Percentiles rank a stretch among this genome's conserved stretches.
These are phyloP conservation scores for Podaxis mareebaensis DNA, from an alignment of 768 basidiomycete species.

Conservation along the genomic window DNA sequence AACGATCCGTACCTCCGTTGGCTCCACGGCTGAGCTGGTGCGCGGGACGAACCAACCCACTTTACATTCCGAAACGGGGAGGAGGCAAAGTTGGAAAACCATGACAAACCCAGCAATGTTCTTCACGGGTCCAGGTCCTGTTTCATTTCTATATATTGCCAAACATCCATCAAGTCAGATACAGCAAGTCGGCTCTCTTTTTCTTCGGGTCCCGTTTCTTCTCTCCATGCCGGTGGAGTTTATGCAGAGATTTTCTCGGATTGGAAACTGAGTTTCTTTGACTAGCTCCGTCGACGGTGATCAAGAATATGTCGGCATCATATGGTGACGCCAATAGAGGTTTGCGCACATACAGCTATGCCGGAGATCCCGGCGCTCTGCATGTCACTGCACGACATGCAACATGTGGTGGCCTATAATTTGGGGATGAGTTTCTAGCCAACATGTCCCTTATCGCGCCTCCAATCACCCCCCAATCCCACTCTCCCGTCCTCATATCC, in stretches of 20 bases:
- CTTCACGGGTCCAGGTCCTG: conserved; percentile 4
- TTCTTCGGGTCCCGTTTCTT: not conserved
- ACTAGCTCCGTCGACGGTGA: not conserved
- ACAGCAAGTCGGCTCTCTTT: not conserved
- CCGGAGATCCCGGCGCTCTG: not conserved
- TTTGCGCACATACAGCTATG: not conserved
- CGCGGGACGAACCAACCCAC: not conserved
- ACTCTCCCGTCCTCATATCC: too few relatives aligned
- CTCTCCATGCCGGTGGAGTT: not conserved
- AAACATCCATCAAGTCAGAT: not conserved
- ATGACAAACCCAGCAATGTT: conserved; percentile 3
- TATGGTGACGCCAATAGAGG: not conserved
- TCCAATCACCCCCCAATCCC: too few relatives aligned
- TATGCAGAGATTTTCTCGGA: not conserved
- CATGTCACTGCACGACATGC: too few relatives aligned
- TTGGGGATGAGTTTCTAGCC: too few relatives aligned
- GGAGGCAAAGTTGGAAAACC: not conserved
- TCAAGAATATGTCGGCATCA: not conserved
- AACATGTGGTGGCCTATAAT: too few relatives aligned
- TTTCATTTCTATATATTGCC: not conserved
- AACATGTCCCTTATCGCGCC: too few relatives aligned
- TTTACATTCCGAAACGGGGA: not conserved
- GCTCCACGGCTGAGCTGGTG: conserved; percentile 13
- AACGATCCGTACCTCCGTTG: conserved; percentile 1
- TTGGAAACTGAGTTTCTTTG: not conserved